Evolutionary conservation across 73 alveolate species (phyloP), one percentile per base, ranked within the genome.

Genomic region (Halteria grandinella): DNA sequence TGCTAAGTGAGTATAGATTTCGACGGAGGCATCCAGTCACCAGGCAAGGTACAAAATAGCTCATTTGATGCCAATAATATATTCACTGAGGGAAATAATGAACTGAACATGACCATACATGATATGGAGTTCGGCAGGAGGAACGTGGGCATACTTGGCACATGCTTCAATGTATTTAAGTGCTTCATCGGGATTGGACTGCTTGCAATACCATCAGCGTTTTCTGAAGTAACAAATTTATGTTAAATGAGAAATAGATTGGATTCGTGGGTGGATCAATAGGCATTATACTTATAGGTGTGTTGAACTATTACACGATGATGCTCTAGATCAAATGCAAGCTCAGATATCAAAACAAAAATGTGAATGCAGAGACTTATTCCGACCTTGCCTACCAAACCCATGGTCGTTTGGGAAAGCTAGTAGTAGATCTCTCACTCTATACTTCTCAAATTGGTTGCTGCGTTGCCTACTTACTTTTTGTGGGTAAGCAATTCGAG

Each of bases 151-250:
- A 36, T 45, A 3, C 7, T 48, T 2, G 55, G 53, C 8, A 45
- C 81, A 7, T 15, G 29, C 21, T 72, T 82, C 39, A 82, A 72
- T 39, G 45, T 71, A 12, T 70, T 72, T 41, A 82, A 82, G 37
- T 31, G 74, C 48, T 82, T 82, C 51, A 49, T 82, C 11, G 91
- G 91, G 2, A 82, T 82, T 3, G 83, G 86, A 0, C 70, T 82
- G n/a, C 76, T 82, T 0, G 91, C 91, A 23, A 39, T 76, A 15
- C 91, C 91, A 0, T 43, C 55, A 27, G 91, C 91, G 0, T 71
- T 82, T 58, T 23, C 45, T 34, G 72, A 51, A n/a, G 80, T 43
- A 62, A 39, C 17, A 11, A 40, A 8, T 39, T 39, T 39, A 48
- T 48, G 10, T 48, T 48, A 12, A 17, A 48, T 17, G 10, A 27